Percentiles rank a stretch among this genome's conserved stretches.
phyloP scores from a whole-genome alignment of 2,329 filamentous ascomycete genomes.

The Claviceps monticola region DNA sequence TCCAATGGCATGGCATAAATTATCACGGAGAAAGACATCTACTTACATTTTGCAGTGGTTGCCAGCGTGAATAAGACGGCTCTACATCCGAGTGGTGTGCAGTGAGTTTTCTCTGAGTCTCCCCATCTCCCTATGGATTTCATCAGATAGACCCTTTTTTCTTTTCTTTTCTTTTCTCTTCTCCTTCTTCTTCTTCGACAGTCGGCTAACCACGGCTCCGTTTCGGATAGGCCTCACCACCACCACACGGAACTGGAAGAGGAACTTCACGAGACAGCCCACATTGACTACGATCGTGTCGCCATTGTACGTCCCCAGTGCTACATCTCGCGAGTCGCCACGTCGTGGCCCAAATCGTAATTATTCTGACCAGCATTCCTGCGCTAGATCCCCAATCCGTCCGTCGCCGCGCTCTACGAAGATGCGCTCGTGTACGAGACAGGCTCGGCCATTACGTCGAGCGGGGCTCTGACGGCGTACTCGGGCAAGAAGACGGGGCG shows the following conservation, averaged over 20 bases:
- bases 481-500: constrained; percentile 96
- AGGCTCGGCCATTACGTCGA: constrained; percentile 91
- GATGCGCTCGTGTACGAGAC: constrained; percentile 94
- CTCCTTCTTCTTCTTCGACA: too few species aligned
- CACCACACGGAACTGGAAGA: constrained; percentile 96
- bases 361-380: too few species aligned
- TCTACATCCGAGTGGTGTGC: constrained; percentile 80
- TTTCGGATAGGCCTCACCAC: constrained; percentile 49
- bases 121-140: too few species aligned
- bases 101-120: constrained; percentile 54
- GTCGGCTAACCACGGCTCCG: constrained; percentile 5
- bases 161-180: too few species aligned
- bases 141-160: too few species aligned
- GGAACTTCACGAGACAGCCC: constrained; percentile 90
- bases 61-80: constrained; percentile 74
- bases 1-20: too few species aligned
- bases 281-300: constrained; percentile 98
- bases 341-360: too few species aligned
- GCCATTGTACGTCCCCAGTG: constrained; percentile 59
- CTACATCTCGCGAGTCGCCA: too few species aligned
- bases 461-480: constrained; percentile 90
- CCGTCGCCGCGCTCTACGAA: constrained; percentile 92
- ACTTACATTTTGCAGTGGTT: constrained; percentile 29
- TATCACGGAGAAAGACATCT: not conserved
- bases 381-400: constrained; percentile 66